Evolutionary conservation across 1,284 basidiomycete species (phyloP), one percentile per base, ranked within the genome.

Genomic region (Malassezia furfur): DNA sequence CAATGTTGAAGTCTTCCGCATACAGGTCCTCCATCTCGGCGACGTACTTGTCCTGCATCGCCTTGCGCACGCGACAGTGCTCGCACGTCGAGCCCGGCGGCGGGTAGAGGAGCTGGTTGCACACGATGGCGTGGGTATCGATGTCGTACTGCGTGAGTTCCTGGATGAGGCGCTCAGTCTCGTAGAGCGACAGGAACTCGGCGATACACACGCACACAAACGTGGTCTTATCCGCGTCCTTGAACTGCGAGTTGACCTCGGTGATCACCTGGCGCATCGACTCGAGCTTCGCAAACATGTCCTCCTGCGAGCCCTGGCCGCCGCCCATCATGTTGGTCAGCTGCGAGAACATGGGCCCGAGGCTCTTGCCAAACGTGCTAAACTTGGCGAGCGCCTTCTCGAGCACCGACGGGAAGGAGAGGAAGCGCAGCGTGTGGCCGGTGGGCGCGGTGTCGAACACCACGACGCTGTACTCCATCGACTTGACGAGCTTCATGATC

Each of bases 401-500:
- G 8, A 99, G 82, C 1, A 99, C 94, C 10, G 85, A 87, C 0
- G 93, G 93, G 83, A 99, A 99, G 14, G 90, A 94, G 41, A 99
- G 80, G 81, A 99, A 99, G 36, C 93, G 89, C 5, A 98, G 81
- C 0, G 93, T 99, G 77, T 99, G 93, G 2, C 93, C 94, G 7
- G 93, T 99, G 2, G 93, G 93, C 36, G 93, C 93, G 0, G 93
- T 99, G 76, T 99, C 93, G 72, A 99, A 99, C 28, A 99, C 91
- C 72, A 99, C 96, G 54, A 94, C 89, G 21, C 89, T 91, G 79
- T 94, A 99, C 78, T 96, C 85, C 93, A 98, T 96, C n/a, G 89
- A 94, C 78, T 98, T 96, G 77, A 99, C 94, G 76, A 96, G 91
- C 82, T 98, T 98, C 94, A 98, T 99, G 77, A 99, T 94, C 77